Percentiles rank a stretch among this genome's conserved stretches.
Evolutionary conservation across 805 yeast genomes (phyloP).

Genomic region (Saccharomycopsis selenospora): DNA sequence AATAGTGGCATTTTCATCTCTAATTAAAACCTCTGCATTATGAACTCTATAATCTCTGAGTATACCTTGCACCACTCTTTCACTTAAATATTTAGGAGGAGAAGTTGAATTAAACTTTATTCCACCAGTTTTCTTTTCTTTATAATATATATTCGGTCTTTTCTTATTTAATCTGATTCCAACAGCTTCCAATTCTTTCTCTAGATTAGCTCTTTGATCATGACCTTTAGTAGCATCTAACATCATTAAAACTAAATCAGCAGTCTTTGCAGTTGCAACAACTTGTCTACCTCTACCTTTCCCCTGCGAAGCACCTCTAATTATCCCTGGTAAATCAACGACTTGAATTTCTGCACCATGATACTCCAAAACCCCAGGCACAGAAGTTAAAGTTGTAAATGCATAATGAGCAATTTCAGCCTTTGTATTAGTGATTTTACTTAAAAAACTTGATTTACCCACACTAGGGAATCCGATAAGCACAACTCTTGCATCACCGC

Average conservation of each 20-base stretch:
- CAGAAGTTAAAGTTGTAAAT: constrained; percentile 92
- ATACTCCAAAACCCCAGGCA: constrained; percentile 91
- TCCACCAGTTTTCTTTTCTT: constrained; percentile 84
- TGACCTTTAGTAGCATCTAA: constrained; percentile 92
- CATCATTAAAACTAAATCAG: constrained; percentile 88
- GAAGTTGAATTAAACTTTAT: constrained; percentile 72
- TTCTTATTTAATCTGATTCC: constrained; percentile 83
- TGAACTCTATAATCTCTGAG: constrained; percentile 83
- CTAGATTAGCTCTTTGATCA: constrained; percentile 81
- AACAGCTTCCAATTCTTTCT: constrained; percentile 84
- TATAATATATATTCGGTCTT: constrained; percentile 74
- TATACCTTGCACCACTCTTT: constrained; percentile 67
- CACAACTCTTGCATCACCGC: constrained; percentile 95
- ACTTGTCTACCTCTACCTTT: constrained; percentile 98
- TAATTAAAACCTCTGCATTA: constrained; percentile 85
- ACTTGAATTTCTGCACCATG: constrained; percentile 96
- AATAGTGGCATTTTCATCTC: constrained; percentile 84
- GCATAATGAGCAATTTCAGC: constrained; percentile 94
- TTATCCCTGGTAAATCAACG: constrained; percentile 96
- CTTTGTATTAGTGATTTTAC: constrained; percentile 86
- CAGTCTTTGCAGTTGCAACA: constrained; percentile 91
- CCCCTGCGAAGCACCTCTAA: constrained; percentile 94
- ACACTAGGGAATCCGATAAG: constrained; percentile 97
- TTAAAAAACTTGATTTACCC: constrained; percentile 86
- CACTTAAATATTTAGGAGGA: constrained; percentile 78